Conservation (phyloP, 805 yeast species). For the Starmerella lactis-condensi region DNA sequence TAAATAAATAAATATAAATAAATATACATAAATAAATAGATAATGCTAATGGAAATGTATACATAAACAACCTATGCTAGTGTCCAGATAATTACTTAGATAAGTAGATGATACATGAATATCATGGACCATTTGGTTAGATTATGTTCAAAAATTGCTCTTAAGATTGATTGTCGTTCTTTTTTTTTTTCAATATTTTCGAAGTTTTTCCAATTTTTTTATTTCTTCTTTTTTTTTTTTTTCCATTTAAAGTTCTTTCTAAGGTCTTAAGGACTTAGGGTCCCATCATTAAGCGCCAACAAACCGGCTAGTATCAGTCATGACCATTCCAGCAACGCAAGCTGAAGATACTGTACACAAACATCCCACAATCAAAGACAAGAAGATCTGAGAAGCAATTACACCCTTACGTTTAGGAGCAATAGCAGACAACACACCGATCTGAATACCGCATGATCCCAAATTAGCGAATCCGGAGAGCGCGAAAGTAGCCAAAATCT, state of each 20-base stretch:
- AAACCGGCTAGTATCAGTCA: conserved; percentile 28
- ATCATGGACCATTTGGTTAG: no score
- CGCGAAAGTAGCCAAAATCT: conserved; percentile 40
- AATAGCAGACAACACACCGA: conserved; percentile 40
- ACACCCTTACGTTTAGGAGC: conserved; percentile 34
- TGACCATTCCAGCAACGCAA: conserved; percentile 44
- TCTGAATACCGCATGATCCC: conserved; percentile 42
- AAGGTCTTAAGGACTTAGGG: neutral
- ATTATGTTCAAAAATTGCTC: no score
- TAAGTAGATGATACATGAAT: no score
- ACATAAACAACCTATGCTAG: no score
- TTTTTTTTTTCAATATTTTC: no score
- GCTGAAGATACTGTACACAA: conserved; percentile 38
- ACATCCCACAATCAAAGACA: conserved; percentile 36
- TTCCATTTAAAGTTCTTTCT: neutral
- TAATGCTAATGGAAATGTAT: neutral
- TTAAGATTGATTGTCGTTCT: no score
- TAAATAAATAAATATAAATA: neutral
- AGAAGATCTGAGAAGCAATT: conserved; percentile 29
- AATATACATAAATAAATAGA: neutral
- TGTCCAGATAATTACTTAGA: no score
- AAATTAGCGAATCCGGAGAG: conserved; percentile 46
- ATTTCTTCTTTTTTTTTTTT: neutral
- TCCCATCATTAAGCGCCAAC: conserved; percentile 6
- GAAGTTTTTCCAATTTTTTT: no score